Evolutionary conservation across 345 rosid species (phyloP).

Genomic region (Geranium rotundifolium): DNA sequence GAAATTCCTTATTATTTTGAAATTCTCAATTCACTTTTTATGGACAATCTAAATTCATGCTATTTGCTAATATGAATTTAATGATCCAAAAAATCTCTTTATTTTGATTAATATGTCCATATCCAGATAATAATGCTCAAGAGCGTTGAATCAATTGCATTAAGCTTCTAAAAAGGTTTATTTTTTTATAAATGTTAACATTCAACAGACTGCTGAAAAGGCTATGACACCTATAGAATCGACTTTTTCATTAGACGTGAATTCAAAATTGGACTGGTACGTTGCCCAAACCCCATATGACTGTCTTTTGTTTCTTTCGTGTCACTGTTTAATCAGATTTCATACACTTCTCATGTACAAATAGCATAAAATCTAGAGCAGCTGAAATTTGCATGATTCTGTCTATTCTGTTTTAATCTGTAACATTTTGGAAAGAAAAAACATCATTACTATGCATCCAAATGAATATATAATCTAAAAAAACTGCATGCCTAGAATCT

Average conservation of each 20-base stretch:
- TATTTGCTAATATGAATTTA: background rate
- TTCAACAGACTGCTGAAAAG: conserved; percentile 87
- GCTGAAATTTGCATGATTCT: background rate
- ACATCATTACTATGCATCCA: background rate
- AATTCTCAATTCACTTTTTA: too few species aligned
- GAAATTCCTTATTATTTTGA: too few species aligned
- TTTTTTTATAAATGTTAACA: background rate
- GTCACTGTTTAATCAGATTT: background rate
- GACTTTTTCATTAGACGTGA: conserved; percentile 90
- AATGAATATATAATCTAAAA: background rate
- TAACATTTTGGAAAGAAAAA: background rate
- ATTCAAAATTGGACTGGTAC: conserved; percentile 96
- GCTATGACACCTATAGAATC: conserved; percentile 99
- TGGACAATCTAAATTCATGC: background rate
- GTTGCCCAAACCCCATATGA: conserved; percentile 6
- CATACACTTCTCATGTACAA: background rate
- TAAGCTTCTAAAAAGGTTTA: background rate
- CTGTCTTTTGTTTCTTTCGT: background rate
- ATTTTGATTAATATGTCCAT: background rate
- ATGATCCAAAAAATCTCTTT: too few species aligned
- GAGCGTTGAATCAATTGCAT: background rate
- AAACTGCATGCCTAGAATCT: background rate
- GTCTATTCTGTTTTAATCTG: background rate
- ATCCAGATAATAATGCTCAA: background rate
- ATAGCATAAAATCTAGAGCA: background rate